A percentile compares a stretch with the other conserved stretches of the same genome.
These are phyloP conservation scores for Yamadazyma paraphyllophila DNA, from an alignment of 805 yeast genomes.

Conservation along the genomic window DNA sequence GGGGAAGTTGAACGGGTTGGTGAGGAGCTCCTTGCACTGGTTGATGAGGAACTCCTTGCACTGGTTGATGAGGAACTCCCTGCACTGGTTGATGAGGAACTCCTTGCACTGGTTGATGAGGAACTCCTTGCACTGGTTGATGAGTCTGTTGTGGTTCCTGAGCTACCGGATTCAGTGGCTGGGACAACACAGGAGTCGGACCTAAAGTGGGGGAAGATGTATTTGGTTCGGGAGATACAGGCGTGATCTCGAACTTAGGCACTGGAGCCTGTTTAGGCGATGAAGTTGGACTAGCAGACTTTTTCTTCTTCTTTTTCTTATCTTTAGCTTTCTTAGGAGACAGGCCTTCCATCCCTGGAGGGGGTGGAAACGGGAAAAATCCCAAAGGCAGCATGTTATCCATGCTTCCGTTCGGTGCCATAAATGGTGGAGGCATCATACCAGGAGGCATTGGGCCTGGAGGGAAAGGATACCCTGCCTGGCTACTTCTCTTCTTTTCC, in stretches of 20 bases:
- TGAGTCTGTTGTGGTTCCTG: neutral
- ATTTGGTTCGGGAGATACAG: neutral
- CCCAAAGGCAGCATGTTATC: constrained; percentile 13
- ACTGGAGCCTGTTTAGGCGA: constrained; percentile 10
- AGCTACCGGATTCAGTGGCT: neutral
- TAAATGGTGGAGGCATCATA: constrained; percentile 15
- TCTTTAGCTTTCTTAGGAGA: constrained; percentile 14
- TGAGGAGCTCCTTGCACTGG: neutral
- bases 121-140: neutral
- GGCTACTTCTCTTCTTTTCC: constrained; percentile 8
- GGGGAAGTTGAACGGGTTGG: too few relatives aligned
- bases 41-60: neutral
- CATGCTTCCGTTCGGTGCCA: constrained; percentile 7
- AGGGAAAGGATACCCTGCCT: constrained; percentile 12
- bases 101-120: neutral
- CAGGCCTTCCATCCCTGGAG: constrained; percentile 16
- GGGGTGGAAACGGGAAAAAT: constrained; percentile 15
- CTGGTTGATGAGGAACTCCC: neutral
- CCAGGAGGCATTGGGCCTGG: constrained; percentile 14
- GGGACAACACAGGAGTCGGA: constrained; percentile 1
- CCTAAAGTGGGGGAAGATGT: neutral
- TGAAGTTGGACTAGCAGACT: constrained; percentile 15
- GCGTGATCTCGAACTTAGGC: constrained; percentile 14
- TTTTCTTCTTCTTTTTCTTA: constrained; percentile 18
- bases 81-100: neutral